A percentile compares a stretch with the other conserved stretches of the same genome.
These are phyloP conservation scores for Fusarium setosum DNA, from an alignment of 2,329 filamentous ascomycete species.

Conservation along the genomic window DNA sequence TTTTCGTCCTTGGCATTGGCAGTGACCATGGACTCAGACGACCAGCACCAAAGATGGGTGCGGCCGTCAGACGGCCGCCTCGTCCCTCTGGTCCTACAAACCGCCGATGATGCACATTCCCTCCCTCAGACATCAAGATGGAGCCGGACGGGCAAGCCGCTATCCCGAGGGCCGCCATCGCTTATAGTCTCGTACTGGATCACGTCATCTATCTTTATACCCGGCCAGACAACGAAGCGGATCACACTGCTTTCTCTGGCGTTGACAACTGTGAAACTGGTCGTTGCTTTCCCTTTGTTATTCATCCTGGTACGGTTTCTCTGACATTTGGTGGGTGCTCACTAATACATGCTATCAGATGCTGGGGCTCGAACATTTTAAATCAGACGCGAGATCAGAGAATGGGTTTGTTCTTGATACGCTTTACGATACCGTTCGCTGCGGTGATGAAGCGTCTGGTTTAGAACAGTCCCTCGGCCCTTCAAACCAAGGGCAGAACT, in stretches of 20 bases:
- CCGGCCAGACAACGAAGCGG: background rate
- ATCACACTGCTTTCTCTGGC: background rate
- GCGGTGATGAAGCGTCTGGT: no score
- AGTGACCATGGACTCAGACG: no score
- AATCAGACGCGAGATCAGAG: background rate
- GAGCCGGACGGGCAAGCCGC: constrained; percentile 6
- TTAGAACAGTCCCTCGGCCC: no score
- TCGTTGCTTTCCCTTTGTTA: constrained; percentile 4
- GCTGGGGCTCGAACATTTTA: background rate
- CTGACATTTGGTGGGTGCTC: background rate
- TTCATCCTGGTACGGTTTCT: background rate
- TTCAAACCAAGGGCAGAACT: background rate
- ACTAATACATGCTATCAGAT: background rate
- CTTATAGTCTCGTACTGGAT: constrained; percentile 12
- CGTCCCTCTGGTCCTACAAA: constrained; percentile 11
- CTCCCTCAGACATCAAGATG: constrained; percentile 7
- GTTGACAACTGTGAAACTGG: background rate
- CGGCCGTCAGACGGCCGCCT: constrained; percentile 6
- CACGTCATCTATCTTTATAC: background rate
- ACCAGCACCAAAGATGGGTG: background rate
- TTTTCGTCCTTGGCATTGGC: no score
- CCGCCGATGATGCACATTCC: background rate
- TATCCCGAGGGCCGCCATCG: background rate
- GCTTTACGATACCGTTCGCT: background rate
- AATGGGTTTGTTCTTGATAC: background rate